Conservation (phyloP, 1,284 basidiomycete genomes). For the Rhodotorula sp. region DNA sequence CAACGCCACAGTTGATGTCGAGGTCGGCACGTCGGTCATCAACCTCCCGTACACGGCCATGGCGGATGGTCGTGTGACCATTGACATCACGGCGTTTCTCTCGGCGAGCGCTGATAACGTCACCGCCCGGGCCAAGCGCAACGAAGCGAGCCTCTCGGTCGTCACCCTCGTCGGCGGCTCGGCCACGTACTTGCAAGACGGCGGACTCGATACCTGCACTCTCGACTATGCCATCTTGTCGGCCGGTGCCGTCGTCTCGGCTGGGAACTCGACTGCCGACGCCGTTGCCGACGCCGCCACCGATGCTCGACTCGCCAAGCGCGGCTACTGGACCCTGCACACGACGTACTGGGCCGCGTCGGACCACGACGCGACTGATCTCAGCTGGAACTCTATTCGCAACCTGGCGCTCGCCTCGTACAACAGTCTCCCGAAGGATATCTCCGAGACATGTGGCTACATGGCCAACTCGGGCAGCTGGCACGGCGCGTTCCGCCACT, state of each 20-base stretch:
- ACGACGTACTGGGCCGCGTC: not conserved
- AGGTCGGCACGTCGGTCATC: not conserved
- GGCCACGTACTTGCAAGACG: not conserved
- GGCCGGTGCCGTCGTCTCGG: not conserved
- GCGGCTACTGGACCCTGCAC: constrained; percentile 1
- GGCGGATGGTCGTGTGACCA: not conserved
- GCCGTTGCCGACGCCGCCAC: not conserved
- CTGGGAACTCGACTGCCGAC: not conserved
- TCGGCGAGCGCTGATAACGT: not conserved
- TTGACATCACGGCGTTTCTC: not conserved
- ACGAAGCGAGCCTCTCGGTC: not conserved
- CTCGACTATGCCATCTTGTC: not conserved
- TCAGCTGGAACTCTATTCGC: not conserved
- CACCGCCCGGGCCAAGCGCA: not conserved
- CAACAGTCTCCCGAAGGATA: not conserved
- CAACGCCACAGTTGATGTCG: not conserved
- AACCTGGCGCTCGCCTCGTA: not conserved
- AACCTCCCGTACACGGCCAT: not conserved
- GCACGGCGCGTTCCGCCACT: constrained; percentile 1
- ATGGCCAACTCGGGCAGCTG: constrained; percentile 1
- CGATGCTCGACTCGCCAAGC: not conserved
- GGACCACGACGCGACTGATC: not conserved
- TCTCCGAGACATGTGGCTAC: not conserved
- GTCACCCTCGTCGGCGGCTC: not conserved
- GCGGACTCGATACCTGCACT: not conserved